Evolutionary conservation across 2,329 filamentous ascomycete genomes (phyloP).

Genomic region (Drechslera avenae): DNA sequence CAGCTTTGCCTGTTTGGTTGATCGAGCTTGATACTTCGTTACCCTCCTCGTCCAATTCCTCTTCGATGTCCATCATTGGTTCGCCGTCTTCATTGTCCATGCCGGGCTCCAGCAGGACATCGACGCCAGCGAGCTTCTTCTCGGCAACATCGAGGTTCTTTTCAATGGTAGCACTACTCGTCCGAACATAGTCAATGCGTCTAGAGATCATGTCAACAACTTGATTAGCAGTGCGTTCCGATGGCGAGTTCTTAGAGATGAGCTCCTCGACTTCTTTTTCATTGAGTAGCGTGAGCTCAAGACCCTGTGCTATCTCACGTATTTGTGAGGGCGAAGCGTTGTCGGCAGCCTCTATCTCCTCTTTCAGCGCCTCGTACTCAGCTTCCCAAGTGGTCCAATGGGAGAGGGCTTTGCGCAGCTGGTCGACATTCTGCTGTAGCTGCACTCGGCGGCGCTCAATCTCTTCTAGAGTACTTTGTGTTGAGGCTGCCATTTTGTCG

Average conservation of each 20-base stretch:
- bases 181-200: conserved; percentile 85
- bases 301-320: conserved; percentile 59
- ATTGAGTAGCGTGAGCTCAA: conserved; percentile 68
- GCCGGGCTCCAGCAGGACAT: conserved; percentile 64
- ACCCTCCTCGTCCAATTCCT: conserved; percentile 88
- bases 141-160: conserved; percentile 74
- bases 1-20: conserved; percentile 65
- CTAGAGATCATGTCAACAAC: conserved; percentile 71
- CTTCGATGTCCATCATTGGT: conserved; percentile 87
- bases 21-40: conserved; percentile 70
- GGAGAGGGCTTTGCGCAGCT: conserved; percentile 75
- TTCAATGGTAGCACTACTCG: conserved; percentile 76
- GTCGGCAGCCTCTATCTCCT: conserved; percentile 67
- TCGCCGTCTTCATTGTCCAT: conserved; percentile 70
- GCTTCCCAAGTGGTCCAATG: conserved; percentile 92
- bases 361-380: conserved; percentile 88
- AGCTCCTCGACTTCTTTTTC: conserved; percentile 64
- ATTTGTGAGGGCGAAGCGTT: conserved; percentile 36
- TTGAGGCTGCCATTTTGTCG: conserved; percentile 31
- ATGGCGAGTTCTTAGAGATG: conserved; percentile 52
- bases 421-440: conserved; percentile 75
- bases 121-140: conserved; percentile 66
- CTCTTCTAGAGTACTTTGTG: conserved; percentile 62
- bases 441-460: conserved; percentile 76
- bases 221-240: conserved; percentile 62